Conservation (phyloP, 2,329 filamentous ascomycete species). For the Cadophora sp. region DNA sequence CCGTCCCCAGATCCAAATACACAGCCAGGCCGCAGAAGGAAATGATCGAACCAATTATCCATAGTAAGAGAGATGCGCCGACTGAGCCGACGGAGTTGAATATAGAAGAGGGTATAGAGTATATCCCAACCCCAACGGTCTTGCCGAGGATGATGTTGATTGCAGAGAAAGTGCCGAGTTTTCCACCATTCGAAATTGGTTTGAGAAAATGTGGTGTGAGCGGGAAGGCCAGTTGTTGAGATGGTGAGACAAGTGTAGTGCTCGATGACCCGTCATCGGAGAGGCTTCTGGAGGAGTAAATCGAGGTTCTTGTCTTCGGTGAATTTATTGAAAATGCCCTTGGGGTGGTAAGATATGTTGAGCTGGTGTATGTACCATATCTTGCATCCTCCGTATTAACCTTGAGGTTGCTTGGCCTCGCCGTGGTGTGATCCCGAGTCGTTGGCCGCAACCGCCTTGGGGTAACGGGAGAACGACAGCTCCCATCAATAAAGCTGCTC, state of each 20-base stretch:
- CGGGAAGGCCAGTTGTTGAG: slow-evolving; percentile 27
- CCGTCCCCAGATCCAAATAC: slow-evolving; percentile 54
- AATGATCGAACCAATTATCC: slow-evolving; percentile 57
- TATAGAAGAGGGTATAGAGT: slow-evolving; percentile 61
- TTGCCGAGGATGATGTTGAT: slow-evolving; percentile 49
- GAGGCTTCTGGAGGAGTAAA: slow-evolving; percentile 16
- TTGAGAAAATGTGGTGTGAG: slow-evolving; percentile 33
- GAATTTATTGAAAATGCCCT: slow-evolving; percentile 31
- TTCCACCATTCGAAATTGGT: slow-evolving; percentile 38
- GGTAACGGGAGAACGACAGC: no score
- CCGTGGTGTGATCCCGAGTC: no score
- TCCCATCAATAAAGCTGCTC: no score
- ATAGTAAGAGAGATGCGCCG: slow-evolving; percentile 59
- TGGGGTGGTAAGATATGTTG: slow-evolving; percentile 30
- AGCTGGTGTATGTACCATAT: no score
- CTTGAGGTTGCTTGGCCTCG: no score
- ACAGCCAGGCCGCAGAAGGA: slow-evolving; percentile 54
- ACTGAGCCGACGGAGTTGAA: slow-evolving; percentile 59
- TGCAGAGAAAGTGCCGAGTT: slow-evolving; percentile 47
- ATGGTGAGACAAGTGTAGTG: slow-evolving; percentile 30
- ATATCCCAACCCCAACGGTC: slow-evolving; percentile 46
- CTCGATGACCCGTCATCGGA: slow-evolving; percentile 32
- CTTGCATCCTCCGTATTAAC: no score
- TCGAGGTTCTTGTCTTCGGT: slow-evolving; percentile 20
- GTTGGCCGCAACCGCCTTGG: no score